A percentile compares a stretch with the other conserved stretches of the same genome.
These are phyloP conservation scores for Sporobolomyces pararoseus DNA, from an alignment of 768 basidiomycete genomes.

Conservation along the genomic window DNA sequence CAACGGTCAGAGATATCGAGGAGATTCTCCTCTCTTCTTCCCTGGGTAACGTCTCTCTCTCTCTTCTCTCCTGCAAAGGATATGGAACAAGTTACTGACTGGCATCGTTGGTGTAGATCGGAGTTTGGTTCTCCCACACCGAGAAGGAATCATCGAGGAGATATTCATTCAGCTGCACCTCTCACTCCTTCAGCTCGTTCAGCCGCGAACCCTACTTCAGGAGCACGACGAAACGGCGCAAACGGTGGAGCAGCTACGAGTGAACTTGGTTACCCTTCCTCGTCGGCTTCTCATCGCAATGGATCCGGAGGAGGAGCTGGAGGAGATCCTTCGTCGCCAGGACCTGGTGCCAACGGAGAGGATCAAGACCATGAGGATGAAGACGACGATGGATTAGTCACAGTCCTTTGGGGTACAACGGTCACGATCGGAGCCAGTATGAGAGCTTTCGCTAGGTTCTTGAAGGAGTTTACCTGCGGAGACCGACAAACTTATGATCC, in stretches of 20 bases:
- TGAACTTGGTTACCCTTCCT: slow-evolving; percentile 38
- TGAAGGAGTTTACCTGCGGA: slow-evolving; percentile 81
- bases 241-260: slow-evolving; percentile 45
- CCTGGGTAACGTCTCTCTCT: slow-evolving; percentile 48
- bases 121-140: slow-evolving; percentile 57
- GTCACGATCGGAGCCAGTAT: slow-evolving; percentile 88
- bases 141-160: slow-evolving; percentile 70
- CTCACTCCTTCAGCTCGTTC: slow-evolving; percentile 47
- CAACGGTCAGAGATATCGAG: slow-evolving; percentile 10
- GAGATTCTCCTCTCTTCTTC: slow-evolving; percentile 51
- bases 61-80: not conserved
- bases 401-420: slow-evolving; percentile 94
- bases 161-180: slow-evolving; percentile 80
- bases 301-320: slow-evolving; percentile 38
- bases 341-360: slow-evolving; percentile 9
- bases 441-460: slow-evolving; percentile 80
- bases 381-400: slow-evolving; percentile 57
- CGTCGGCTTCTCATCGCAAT: slow-evolving; percentile 17
- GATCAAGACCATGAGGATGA: slow-evolving; percentile 37
- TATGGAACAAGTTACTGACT: no score
- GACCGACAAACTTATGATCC: slow-evolving; percentile 58
- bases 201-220: slow-evolving; percentile 52
- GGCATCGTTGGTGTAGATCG: slow-evolving; percentile 19
- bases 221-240: slow-evolving; percentile 47
- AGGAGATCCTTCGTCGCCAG: slow-evolving; percentile 24